Conservation (phyloP, 176 grass and related monocot genomes). For the Pharus latifolius region DNA sequence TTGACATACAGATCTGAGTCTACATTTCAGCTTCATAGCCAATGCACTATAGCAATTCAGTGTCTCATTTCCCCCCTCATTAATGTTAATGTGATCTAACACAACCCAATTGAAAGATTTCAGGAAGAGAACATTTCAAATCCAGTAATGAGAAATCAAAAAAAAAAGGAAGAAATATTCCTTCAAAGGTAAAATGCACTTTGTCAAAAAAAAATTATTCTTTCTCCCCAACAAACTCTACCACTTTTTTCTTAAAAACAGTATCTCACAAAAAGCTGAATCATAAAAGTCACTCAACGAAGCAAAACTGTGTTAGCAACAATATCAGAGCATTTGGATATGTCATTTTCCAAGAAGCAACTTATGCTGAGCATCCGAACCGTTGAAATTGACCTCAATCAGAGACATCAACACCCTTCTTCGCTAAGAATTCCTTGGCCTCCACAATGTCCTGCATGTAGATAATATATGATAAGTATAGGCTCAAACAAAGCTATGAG, state of each 20-base stretch:
- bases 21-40: too few species aligned
- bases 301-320: constrained; percentile 3
- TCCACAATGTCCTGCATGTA: constrained; percentile 65
- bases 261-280: not conserved
- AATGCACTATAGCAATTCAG: too few species aligned
- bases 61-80: too few species aligned
- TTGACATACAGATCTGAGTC: too few species aligned
- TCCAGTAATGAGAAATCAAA: not conserved
- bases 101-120: not conserved
- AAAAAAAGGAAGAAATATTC: not conserved
- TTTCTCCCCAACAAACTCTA: not conserved
- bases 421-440: constrained; percentile 63
- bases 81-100: not conserved
- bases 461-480: not conserved
- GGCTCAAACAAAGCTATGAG: not conserved
- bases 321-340: not conserved
- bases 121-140: too few species aligned
- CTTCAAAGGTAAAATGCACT: not conserved
- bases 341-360: not conserved
- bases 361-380: not conserved
- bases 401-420: constrained; percentile 60
- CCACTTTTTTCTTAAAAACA: not conserved
- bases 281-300: not conserved
- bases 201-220: not conserved
- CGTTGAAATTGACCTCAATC: constrained; percentile 23